Conservation (phyloP, 2,329 filamentous ascomycete species). For the Fusarium sulawesiense region DNA sequence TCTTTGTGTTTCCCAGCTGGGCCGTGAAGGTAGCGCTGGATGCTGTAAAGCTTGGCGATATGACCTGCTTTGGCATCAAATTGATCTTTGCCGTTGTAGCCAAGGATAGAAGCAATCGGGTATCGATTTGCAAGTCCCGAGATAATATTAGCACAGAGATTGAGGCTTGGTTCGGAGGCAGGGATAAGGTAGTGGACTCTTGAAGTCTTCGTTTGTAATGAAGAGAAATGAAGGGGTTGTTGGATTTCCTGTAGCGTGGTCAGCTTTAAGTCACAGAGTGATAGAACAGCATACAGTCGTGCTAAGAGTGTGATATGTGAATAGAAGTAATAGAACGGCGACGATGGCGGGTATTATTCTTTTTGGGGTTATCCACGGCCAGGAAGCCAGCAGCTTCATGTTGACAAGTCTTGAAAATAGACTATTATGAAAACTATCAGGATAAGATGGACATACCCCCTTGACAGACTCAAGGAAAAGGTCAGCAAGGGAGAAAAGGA, state of each 20-base stretch:
- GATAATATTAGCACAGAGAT: not conserved
- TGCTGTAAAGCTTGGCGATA: not conserved
- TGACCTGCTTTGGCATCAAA: not conserved
- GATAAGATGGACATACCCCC: no score
- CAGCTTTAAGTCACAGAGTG: not conserved
- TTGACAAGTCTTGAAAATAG: no score
- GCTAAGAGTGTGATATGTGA: not conserved
- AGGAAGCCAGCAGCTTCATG: no score
- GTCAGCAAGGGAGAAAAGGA: no score
- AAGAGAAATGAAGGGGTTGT: not conserved
- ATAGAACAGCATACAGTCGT: not conserved
- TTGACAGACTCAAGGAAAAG: no score
- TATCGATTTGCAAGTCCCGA: not conserved
- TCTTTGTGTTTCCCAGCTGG: constrained; percentile 42
- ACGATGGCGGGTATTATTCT: no score
- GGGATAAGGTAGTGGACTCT: not conserved
- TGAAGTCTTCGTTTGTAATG: not conserved
- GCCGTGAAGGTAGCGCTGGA: not conserved
- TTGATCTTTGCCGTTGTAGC: not conserved
- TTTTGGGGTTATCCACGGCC: no score
- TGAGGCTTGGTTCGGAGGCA: not conserved
- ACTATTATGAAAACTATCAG: no score
- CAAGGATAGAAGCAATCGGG: not conserved
- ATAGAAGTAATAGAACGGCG: no score
- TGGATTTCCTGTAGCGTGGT: not conserved